These are phyloP conservation scores for Aspergillus sclerotioniger DNA, from an alignment of 495 filamentous ascomycete genomes.

Conservation along the genomic window DNA sequence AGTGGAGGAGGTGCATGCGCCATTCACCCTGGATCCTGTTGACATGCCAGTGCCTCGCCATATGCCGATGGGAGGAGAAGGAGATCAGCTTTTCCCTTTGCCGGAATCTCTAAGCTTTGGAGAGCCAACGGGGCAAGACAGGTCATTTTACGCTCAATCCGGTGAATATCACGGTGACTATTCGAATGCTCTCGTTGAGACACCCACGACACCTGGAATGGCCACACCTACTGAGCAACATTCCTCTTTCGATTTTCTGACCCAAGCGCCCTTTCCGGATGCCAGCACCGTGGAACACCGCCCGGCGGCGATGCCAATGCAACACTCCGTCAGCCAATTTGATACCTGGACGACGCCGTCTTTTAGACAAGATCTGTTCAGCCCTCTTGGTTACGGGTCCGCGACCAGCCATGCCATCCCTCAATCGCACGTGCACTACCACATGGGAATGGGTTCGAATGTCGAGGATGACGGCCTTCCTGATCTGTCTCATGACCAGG, in stretches of 20 bases:
- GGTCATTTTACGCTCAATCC: conserved; percentile 30
- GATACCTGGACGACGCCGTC: conserved; percentile 38
- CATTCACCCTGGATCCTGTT: conserved; percentile 32
- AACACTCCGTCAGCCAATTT: conserved; percentile 24
- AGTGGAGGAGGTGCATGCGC: conserved; percentile 26
- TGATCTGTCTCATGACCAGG: conserved; percentile 14
- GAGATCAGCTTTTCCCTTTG: conserved; percentile 27
- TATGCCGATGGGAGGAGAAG: conserved; percentile 16
- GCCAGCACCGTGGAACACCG: conserved; percentile 23
- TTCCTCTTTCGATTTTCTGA: conserved; percentile 34
- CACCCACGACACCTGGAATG: conserved; percentile 29
- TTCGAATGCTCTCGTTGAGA: conserved; percentile 32
- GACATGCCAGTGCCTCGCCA: conserved; percentile 20
- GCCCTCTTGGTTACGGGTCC: conserved; percentile 33
- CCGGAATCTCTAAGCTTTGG: conserved; percentile 36
- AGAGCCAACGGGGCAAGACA: conserved; percentile 29
- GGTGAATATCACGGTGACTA: conserved; percentile 37
- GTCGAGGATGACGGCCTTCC: conserved; percentile 29
- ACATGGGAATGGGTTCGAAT: conserved; percentile 33
- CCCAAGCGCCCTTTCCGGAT: conserved; percentile 25
- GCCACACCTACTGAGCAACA: conserved; percentile 34
- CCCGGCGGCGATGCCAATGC: conserved; percentile 26
- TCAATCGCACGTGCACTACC: conserved; percentile 30
- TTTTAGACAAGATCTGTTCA: conserved; percentile 43
- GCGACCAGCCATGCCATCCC: conserved; percentile 25